phyloP scores from a whole-genome alignment of 345 rosid species.

The Xanthoceras sorbifolium region DNA sequence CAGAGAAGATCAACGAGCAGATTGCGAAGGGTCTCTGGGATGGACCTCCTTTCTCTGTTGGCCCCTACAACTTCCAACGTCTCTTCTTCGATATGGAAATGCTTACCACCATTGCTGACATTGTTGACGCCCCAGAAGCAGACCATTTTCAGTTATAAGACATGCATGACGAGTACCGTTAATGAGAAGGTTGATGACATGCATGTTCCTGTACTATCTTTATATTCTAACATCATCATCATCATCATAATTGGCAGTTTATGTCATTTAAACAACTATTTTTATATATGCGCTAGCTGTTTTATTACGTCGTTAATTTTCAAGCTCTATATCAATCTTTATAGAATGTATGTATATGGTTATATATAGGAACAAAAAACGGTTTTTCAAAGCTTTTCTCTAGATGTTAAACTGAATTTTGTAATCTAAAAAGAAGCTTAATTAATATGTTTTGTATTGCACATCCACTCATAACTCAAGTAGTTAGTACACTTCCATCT shows the following conservation, averaged over 20 bases:
- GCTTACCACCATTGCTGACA: conserved; percentile 38
- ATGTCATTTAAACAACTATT: background rate
- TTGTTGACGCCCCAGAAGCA: conserved; percentile 33
- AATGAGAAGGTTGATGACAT: background rate
- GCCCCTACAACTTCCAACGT: conserved; percentile 37
- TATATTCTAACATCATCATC: background rate
- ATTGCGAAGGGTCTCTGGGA: conserved; percentile 42
- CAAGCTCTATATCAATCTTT: no score
- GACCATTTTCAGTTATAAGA: conserved; percentile 11
- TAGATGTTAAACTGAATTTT: no score
- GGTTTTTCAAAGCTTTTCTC: no score
- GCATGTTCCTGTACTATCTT: background rate
- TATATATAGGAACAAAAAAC: no score
- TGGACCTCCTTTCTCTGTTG: conserved; percentile 29
- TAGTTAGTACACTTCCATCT: no score
- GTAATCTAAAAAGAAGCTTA: no score
- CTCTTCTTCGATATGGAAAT: conserved; percentile 40
- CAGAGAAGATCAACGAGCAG: conserved; percentile 45
- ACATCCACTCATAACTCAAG: no score
- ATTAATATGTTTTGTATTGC: no score
- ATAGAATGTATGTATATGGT: no score
- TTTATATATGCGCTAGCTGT: no score
- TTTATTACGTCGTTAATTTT: no score
- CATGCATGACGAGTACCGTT: no score
- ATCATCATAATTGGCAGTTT: background rate